Percentiles rank a stretch among this genome's conserved stretches.
phyloP scores from a whole-genome alignment of 305 asterid genomes.

The Rubia peregrina region DNA sequence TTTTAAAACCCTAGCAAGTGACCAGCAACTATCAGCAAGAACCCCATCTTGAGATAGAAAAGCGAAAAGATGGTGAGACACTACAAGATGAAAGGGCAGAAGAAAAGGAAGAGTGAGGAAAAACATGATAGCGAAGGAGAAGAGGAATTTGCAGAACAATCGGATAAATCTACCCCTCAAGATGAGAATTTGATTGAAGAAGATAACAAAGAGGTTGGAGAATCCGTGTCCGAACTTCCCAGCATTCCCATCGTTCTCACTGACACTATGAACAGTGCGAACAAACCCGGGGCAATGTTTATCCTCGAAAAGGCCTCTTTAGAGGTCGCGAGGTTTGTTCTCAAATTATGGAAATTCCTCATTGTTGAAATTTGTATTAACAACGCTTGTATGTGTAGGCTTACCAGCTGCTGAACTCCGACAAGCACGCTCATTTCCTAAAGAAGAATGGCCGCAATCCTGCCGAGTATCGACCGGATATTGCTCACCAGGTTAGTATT shows the following conservation, averaged over 20 bases:
- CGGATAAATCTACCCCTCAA: constrained; percentile 18
- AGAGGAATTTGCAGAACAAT: constrained; percentile 29
- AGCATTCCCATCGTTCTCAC: constrained; percentile 52
- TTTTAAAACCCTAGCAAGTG: too few relatives aligned
- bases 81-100: constrained; percentile 8
- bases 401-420: constrained; percentile 80
- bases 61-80: constrained; percentile 3
- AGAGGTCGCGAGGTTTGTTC: constrained; percentile 75
- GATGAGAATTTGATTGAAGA: constrained; percentile 19
- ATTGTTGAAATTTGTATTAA: neutral
- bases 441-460: constrained; percentile 56
- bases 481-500: constrained; percentile 74
- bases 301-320: constrained; percentile 63
- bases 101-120: neutral
- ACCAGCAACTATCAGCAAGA: too few relatives aligned
- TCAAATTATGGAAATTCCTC: neutral
- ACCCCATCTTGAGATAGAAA: neutral
- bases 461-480: constrained; percentile 84
- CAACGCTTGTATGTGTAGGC: constrained; percentile 30
- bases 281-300: constrained; percentile 59
- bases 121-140: constrained; percentile 27
- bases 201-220: constrained; percentile 32
- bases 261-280: constrained; percentile 23
- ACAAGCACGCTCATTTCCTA: constrained; percentile 60
- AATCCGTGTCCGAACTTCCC: constrained; percentile 36